Evolutionary conservation across 2,329 filamentous ascomycete genomes (phyloP), one percentile per base, ranked within the genome.

Genomic region (Lecanoromycetidae sp.): DNA sequence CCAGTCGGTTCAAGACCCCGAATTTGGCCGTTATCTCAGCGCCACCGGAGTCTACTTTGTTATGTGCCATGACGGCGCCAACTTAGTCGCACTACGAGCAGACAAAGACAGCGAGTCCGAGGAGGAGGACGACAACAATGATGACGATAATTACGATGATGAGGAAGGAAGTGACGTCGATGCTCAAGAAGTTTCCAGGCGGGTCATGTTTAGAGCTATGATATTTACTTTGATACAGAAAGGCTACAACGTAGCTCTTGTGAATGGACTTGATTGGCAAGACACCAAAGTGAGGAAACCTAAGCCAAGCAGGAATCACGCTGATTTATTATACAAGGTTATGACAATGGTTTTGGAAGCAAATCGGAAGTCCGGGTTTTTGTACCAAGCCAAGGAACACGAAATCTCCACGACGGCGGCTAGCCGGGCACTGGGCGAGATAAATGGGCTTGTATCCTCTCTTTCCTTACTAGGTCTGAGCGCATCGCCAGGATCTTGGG

Each of bases 31-130:
- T 1, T 83, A 84, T 55, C 63, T 84, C 1, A 53, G 64, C 2
- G 57, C 59, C 1, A 69, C 71, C 20, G 71, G 76, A 0, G 66
- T 79, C 3, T 79, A 83, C 57, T 84, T 87, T 54, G 63, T 86
- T 44, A 74, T 87, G 66, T 76, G 74, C 44, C 79, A 84, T 54
- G 79, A 85, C 58, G 81, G 79, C 15, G 56, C 62, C 38, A 52
- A 57, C 50, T 33, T 44, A 27, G 36, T 25, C 26, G 40, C 26
- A 10, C 26, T 50, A 22, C n/a, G 19, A 4, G 19, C 33, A 5
- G 36, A 50, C 23, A 23, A 5, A 37, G 25, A 9, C 6, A n/a
- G n/a, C n/a, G n/a, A n/a, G n/a, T 25, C n/a, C 8, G 4, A 10
- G 29, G 2, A 15, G 9, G 23, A 29, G 26, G 29, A 43, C 23